These are phyloP conservation scores for Neoscytalidium dimidiatum DNA, from an alignment of 2,329 filamentous ascomycete genomes.

Conservation along the genomic window DNA sequence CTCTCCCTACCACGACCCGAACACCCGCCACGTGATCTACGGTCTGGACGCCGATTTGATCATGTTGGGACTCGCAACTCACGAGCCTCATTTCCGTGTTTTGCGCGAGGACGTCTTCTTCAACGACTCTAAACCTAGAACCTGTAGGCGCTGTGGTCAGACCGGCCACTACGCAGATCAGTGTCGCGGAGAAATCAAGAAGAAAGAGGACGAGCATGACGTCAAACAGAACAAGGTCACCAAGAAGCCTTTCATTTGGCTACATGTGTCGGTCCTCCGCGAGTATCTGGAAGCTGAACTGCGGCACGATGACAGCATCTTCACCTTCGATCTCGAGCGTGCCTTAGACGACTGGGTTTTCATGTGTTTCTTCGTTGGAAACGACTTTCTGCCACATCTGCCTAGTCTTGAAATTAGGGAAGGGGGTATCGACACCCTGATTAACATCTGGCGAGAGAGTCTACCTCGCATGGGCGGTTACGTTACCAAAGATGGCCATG, in stretches of 20 bases:
- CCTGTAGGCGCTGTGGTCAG: constrained; percentile 91
- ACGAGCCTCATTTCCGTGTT: constrained; percentile 96
- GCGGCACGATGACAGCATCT: constrained; percentile 77
- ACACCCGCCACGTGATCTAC: constrained; percentile 97
- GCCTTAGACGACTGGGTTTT: constrained; percentile 98
- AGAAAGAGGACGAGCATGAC: constrained; percentile 76
- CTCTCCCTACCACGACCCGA: constrained; percentile 89
- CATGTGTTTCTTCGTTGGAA: constrained; percentile 98
- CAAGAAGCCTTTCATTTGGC: constrained; percentile 96
- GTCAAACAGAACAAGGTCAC: constrained; percentile 72
- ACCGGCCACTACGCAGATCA: constrained; percentile 86
- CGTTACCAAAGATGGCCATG: constrained; percentile 90
- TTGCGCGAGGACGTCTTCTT: constrained; percentile 96
- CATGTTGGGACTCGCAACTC: constrained; percentile 95
- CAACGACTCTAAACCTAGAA: constrained; percentile 78
- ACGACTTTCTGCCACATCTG: constrained; percentile 95
- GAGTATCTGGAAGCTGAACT: constrained; percentile 94
- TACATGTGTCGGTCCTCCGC: constrained; percentile 86
- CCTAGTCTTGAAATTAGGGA: constrained; percentile 97
- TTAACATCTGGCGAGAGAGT: constrained; percentile 95
- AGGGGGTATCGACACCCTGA: constrained; percentile 93
- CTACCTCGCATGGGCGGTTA: constrained; percentile 91
- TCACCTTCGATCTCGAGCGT: constrained; percentile 89
- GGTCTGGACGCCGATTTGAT: constrained; percentile 97
- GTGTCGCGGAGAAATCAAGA: constrained; percentile 77